Conservation (phyloP, 345 rosid genomes). For the Brassica carinata region DNA sequence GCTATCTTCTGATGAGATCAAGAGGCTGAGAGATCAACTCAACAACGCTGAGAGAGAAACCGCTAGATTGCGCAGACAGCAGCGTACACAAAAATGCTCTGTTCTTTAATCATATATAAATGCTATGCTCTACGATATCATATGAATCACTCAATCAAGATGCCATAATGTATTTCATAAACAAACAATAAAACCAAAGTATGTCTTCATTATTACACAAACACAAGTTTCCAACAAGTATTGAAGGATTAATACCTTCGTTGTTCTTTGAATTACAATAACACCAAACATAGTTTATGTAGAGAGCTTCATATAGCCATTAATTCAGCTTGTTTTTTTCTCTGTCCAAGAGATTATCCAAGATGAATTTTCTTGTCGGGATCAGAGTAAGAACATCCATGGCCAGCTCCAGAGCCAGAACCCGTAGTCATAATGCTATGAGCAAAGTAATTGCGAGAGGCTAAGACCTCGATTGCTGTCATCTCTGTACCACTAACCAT, state of each 20-base stretch:
- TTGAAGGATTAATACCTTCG: conserved; percentile 37
- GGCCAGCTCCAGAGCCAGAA: conserved; percentile 45
- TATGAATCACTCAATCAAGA: conserved; percentile 2
- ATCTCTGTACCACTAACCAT: conserved; percentile 75
- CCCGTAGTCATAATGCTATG: conserved; percentile 54
- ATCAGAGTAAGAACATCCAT: conserved; percentile 52
- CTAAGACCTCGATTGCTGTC: conserved; percentile 74
- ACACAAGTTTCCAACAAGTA: conserved; percentile 26
- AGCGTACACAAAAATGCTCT: conserved; percentile 14
- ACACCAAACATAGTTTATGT: conserved; percentile 4
- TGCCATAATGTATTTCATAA: conserved; percentile 4
- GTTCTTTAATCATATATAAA: conserved; percentile 8
- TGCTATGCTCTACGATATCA: conserved; percentile 2
- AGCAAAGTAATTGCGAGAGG: conserved; percentile 85
- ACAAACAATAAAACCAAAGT: background rate
- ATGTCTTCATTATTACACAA: conserved; percentile 16
- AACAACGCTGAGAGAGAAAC: conserved; percentile 36
- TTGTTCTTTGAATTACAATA: conserved; percentile 21
- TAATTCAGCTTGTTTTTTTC: background rate
- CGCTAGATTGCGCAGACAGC: conserved; percentile 12
- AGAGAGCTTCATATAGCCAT: conserved; percentile 10
- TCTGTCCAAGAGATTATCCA: conserved; percentile 45
- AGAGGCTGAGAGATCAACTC: conserved; percentile 38
- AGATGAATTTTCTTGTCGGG: conserved; percentile 85
- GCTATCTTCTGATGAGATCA: conserved; percentile 37